Percentiles rank a stretch among this genome's conserved stretches.
These are phyloP conservation scores for Magnusiomyces paraingens DNA, from an alignment of 1,139 yeast genomes.

Conservation along the genomic window DNA sequence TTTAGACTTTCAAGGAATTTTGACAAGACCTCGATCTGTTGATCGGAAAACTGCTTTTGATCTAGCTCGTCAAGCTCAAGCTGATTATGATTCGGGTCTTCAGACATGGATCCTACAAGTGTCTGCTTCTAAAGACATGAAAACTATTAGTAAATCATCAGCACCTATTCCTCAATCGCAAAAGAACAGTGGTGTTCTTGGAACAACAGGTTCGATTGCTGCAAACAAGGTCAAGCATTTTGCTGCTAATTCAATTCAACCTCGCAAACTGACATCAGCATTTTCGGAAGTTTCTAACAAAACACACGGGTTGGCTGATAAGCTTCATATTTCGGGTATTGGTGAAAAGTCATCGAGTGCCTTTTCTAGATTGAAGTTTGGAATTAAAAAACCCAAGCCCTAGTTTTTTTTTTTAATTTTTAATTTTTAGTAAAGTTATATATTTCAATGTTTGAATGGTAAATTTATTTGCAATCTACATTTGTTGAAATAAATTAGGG, in stretches of 20 bases:
- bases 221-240: constrained; percentile 16
- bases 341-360: constrained; percentile 32
- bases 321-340: constrained; percentile 26
- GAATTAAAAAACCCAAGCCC: constrained; percentile 2
- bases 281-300: constrained; percentile 4
- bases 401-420: not conserved
- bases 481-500: not conserved
- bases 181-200: constrained; percentile 8
- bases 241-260: constrained; percentile 19
- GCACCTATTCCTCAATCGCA: constrained; percentile 15
- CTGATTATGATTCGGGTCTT: constrained; percentile 32
- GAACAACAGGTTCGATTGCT: constrained; percentile 17
- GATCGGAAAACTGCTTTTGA: constrained; percentile 28
- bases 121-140: constrained; percentile 15
- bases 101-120: constrained; percentile 30
- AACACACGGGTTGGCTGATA: constrained; percentile 11
- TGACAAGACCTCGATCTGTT: constrained; percentile 25
- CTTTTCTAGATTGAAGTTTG: constrained; percentile 27
- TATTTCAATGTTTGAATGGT: not conserved
- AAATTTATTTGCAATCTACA: not conserved
- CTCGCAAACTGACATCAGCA: constrained; percentile 14
- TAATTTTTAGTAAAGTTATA: not conserved
- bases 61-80: constrained; percentile 27
- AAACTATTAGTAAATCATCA: not conserved
- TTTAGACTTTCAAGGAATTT: constrained; percentile 31